Base-by-base conservation (phyloP, 1,284 basidiomycete species). In the Rhodofomes roseus region DNA sequence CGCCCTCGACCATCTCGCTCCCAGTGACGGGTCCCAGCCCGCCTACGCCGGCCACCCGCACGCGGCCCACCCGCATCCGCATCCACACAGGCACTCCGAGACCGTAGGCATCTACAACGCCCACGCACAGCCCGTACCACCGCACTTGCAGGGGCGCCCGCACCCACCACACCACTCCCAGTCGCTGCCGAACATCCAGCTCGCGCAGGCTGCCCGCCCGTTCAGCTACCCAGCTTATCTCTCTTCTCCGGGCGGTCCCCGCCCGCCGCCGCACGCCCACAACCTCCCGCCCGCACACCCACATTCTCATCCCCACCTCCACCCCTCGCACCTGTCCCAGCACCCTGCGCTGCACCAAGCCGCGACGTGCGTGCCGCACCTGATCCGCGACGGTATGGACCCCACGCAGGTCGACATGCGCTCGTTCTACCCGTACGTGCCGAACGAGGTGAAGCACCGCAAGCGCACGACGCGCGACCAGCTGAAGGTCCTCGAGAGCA, bases 381-480 rank as follows among this genome's bases (percentile, higher is more conserved):
- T 78, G 67, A 74, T 80, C 64, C 80, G 80, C 29, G 75, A 77
- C 48, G 77, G 78, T 62, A 80, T 86, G 74, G 87, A 90, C 76
- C 85, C 87, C 58, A 71, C 77, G 44, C 76, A 76, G 62, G 78
- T 83, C 67, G 85, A 87, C 77, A 85, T 86, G 65, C 81, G 85
- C 63, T 83, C 88, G 52, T 91, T 92, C 76, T 90, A 86, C 67
- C 86, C 88, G n/a, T 93, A 92, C 77, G 86, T 87, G 58, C 91
- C 90, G 58, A 91, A 90, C 75, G 89, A 95, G 77, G 91, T 95
- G 76, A 95, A 95, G 78, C 93, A 95, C 68, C 81, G 93, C 58
- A 91, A 93, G 67, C 80, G 93, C 54, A 96, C 93, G 0, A 91
- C 92, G 22, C 84, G 85, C 37, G 80, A 86, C 36, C 94, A 96